Base-by-base conservation (phyloP, 1,284 basidiomycete genomes). In the Neolentinus lepideus region DNA sequence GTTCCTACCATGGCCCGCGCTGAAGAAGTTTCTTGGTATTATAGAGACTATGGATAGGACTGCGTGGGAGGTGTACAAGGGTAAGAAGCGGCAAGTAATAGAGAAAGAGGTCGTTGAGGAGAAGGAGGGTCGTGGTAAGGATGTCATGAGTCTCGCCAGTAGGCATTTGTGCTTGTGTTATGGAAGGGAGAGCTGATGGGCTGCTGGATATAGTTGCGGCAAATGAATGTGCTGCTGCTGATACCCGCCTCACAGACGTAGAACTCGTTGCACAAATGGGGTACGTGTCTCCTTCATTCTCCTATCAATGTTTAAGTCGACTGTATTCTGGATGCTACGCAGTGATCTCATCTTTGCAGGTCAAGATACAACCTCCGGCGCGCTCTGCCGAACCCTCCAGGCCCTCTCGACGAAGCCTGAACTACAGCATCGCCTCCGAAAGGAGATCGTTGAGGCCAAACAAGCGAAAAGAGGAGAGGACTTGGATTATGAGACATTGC, bases 291-390 rank as follows among this genome's bases (percentile, higher is more conserved):
- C 8, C 6, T 43, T 21, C 38, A 16, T 16, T 4, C 38, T 43
- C 6, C 12, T 21, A 4, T 43, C n/a, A n/a, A n/a, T n/a, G n/a
- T n/a, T n/a, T n/a, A n/a, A n/a, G n/a, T 43, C 38, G 19, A 6
- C 38, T n/a, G 8, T 43, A 6, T 8, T 8, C 38, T n/a, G n/a
- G n/a, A n/a, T 21, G 16, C n/a, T 9, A 4, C 8, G n/a, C 38
- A 43, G 38, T 8, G 38, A 21, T 21, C 38, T 65, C 26, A 61
- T 63, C 29, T 57, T 60, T 12, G 63, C 59, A 6, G 63, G 56
- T 9, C 58, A 59, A 43, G 64, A 64, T 31, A 64, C 64, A 0
- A 63, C 62, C 8, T 57, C 63, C 19, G 57, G 58, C n/a, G 59
- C 62, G 9, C 46, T 64, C 2, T 59, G 54, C 27, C 59, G 63